Evolutionary conservation across 352 stramenopile genomes (phyloP), one percentile per base, ranked within the genome.

Genomic region (Elongisporangium undulatum): DNA sequence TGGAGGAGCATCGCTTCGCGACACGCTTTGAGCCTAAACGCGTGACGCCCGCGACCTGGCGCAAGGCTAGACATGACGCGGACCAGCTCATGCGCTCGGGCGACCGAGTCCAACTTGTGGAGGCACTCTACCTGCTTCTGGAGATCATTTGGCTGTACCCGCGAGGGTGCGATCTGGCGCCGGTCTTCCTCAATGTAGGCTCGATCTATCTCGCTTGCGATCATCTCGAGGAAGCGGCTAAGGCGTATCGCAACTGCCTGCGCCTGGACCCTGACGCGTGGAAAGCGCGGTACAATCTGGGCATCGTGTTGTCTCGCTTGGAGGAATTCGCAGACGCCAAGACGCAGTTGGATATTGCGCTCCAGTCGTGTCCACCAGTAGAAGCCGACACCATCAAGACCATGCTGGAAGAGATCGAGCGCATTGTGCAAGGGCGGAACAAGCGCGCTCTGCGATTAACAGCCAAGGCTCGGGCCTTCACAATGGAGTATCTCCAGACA

Each of bases 111-210:
- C 69, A 69, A 10, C 60, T 81, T 2, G 65, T 60, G 6, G 74
- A 83, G 22, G 79, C 79, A 7, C 59, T 89, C 24, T 89, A 86
- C 51, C 21, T 87, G 20, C 59, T 89, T 21, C 55, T 89, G 17
- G 79, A 89, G 57, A 71, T 87, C 16, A 71, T 76, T 56, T 79
- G 64, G 41, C 56, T 87, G 19, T 61, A 59, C 17, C 79, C 79
- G 22, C 39, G 24, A 26, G 67, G 57, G 7, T 72, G 68, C 16
- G 57, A 67, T 16, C 57, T 85, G 23, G 56, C 68, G 12, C 61
- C 58, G 17, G 51, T 87, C 21, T 80, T 77, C 60, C 64, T 87
- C 53, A 82, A 89, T 24, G 53, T 59, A 34, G 79, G 79, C 6
- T 82, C 75, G 3, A 77, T 86, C 34, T 89, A 87, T 21, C 61